Percentiles rank a stretch among this genome's conserved stretches.
Conservation (phyloP, 192 early-diverging fungal genomes). For the Gamsiella multidivaricata region DNA sequence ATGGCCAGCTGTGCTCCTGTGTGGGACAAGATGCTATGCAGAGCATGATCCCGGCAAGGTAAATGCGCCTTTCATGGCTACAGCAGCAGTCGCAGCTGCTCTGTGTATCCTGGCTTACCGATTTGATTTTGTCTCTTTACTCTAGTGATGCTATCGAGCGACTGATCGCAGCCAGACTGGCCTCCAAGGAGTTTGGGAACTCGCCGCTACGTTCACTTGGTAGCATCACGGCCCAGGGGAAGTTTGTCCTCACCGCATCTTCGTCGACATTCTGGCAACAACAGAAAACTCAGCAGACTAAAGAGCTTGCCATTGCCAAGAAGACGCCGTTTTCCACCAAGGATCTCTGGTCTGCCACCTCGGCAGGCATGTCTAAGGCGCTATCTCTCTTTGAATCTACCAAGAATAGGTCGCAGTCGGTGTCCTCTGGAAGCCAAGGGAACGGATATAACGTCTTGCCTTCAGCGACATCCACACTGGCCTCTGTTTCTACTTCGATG, state of each 20-base stretch:
- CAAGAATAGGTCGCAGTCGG: slow-evolving; percentile 10
- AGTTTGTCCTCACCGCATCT: slow-evolving; percentile 42
- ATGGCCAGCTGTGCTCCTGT: slow-evolving; percentile 63
- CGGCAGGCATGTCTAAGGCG: slow-evolving; percentile 50
- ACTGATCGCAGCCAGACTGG: slow-evolving; percentile 62
- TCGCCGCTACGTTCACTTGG: slow-evolving; percentile 44
- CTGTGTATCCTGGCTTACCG: too few relatives aligned
- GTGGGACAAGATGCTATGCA: slow-evolving; percentile 66
- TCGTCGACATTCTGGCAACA: slow-evolving; percentile 45
- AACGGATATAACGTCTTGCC: neutral
- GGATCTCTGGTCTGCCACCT: slow-evolving; percentile 53
- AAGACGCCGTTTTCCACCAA: slow-evolving; percentile 43
- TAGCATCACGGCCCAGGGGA: slow-evolving; percentile 44
- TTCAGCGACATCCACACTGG: slow-evolving; percentile 23
- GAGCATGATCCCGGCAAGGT: slow-evolving; percentile 64
- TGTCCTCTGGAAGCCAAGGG: neutral
- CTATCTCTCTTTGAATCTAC: slow-evolving; percentile 38
- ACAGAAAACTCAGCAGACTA: slow-evolving; percentile 38
- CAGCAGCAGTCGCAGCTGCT: too few relatives aligned
- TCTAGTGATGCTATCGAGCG: slow-evolving; percentile 62
- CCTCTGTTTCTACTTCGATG: slow-evolving; percentile 28
- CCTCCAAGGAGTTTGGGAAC: slow-evolving; percentile 54
- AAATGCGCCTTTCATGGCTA: neutral
- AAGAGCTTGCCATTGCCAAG: slow-evolving; percentile 24
- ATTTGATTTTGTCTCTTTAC: neutral